Base-by-base conservation (phyloP, 2,329 filamentous ascomycete species). In the Scedosporium minutisporum region DNA sequence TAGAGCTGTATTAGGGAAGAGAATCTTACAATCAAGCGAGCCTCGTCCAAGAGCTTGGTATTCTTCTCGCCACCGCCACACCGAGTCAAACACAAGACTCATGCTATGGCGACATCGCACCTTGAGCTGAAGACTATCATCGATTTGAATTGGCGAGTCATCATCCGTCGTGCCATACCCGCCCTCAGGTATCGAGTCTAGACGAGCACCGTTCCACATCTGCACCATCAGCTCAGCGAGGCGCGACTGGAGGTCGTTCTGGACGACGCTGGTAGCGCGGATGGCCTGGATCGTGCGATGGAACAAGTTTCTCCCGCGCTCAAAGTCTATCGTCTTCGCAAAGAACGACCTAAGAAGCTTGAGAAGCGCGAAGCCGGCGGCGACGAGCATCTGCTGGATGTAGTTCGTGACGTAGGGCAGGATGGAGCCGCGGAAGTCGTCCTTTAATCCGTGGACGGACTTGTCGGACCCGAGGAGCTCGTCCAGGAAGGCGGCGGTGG, bases 151-250 rank as follows among this genome's bases (percentile, higher is more conserved):
- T 18, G 81, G 76, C 2, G 75, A 72, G 51, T 77, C 73, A 64
- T 85, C 82, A 61, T 81, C 77, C 64, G 79, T 76, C 9, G 21
- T 7, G 55, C 78, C 77, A 64, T 79, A 79, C 44, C 76, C 69
- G 25, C 21, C n/a, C 57, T 79, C 78, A 68, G 76, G 74, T 66
- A 76, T 75, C 66, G 73, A 75, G 42, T 84, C 81, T 9, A 83
- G 73, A 10, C 82, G 78, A n/a, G 82, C 82, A 1, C 84, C 87
- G 68, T 91, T 90, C 89, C 89, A 95, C 73, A 95, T 88, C 75
- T 93, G 90, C 5, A 90, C 89, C 80, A 93, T 88, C n/a, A 95
- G 82, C 75, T 93, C 90, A 2, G 89, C 89, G 64, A 93, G 79
- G 38, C 90, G 84, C 80, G 89, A 90, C 62, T 90, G 86, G 10